Base-by-base conservation (phyloP, 345 rosid species). In the Orychophragmus violaceus region DNA sequence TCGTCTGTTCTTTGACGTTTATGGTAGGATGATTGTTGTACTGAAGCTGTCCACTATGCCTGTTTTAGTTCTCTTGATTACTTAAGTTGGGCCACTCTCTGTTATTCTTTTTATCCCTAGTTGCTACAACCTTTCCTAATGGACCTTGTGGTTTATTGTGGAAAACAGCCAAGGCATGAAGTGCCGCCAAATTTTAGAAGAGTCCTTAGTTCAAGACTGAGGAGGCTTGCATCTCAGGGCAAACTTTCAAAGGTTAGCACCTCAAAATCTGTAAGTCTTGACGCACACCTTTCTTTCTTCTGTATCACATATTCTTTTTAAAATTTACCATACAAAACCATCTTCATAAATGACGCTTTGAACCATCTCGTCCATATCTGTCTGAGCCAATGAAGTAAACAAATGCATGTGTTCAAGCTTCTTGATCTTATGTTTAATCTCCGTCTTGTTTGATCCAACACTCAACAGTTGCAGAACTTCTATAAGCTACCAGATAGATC, bases 211-310 rank as follows among this genome's bases (percentile, higher is more conserved):
- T 71, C 96, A 68, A 86, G 83, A 81, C 74, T 89, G 82, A 85
- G 90, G 80, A 84, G 93, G 76, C 82, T 92, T 72, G 91, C 85
- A 71, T 66, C 59, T n/a, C 85, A 80, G 79, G 89, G 81, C 10
- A 92, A 87, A 80, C 88, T 92, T 52, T 84, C 81, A 70, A 87
- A 86, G 96, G 93, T 92, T 62, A 78, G 66, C 62, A 65, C 21
- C 69, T 50, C 58, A 39, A 53, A 66, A 60, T 29, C 70, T 69
- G 66, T 62, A 74, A 68, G 74, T 62, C 33, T 46, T 54, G 6
- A 53, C 61, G 0, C 56, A 44, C 64, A 13, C 53, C n/a, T 18
- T 5, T 24, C 13, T 17, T 24, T 6, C 8, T 13, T 30, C 14
- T 21, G 13, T 24, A 37, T 51, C 19, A 10, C 66, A 49, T 6